Evolutionary conservation across 2,329 filamentous ascomycete species (phyloP).

Genomic region (Fusarium sp.): DNA sequence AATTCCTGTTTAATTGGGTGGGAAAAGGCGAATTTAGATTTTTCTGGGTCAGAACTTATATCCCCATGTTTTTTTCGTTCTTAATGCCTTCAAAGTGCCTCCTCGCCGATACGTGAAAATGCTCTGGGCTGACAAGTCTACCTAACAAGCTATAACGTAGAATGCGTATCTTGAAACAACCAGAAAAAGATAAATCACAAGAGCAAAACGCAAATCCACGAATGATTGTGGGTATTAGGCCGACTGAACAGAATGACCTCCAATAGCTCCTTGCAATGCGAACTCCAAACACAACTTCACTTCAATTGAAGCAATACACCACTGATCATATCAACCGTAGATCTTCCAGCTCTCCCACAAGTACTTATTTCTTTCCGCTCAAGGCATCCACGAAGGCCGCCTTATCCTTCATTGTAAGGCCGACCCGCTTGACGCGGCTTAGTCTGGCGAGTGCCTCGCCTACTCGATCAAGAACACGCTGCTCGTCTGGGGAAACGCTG

Average conservation of each 20-base stretch:
- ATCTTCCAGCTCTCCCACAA: neutral
- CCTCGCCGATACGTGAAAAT: neutral
- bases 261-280: slow-evolving; percentile 40
- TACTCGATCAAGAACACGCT: slow-evolving; percentile 77
- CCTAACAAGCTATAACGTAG: slow-evolving; percentile 5
- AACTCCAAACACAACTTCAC: slow-evolving; percentile 13
- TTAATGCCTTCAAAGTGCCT: neutral
- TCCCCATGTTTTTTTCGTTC: slow-evolving; percentile 24
- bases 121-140: slow-evolving; percentile 17
- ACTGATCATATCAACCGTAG: neutral
- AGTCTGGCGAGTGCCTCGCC: slow-evolving; percentile 88
- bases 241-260: slow-evolving; percentile 18
- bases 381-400: slow-evolving; percentile 79
- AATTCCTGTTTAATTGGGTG: slow-evolving; percentile 38
- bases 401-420: slow-evolving; percentile 85
- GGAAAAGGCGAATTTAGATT: slow-evolving; percentile 44
- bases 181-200: neutral
- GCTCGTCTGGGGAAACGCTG: slow-evolving; percentile 65
- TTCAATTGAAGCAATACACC: neutral
- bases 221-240: slow-evolving; percentile 21
- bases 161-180: neutral
- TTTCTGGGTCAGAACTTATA: slow-evolving; percentile 27
- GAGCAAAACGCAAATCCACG: slow-evolving; percentile 3
- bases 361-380: slow-evolving; percentile 49
- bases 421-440: slow-evolving; percentile 88